These are phyloP conservation scores for Coemansia furcata DNA, from an alignment of 192 early-diverging fungal species.

Conservation along the genomic window DNA sequence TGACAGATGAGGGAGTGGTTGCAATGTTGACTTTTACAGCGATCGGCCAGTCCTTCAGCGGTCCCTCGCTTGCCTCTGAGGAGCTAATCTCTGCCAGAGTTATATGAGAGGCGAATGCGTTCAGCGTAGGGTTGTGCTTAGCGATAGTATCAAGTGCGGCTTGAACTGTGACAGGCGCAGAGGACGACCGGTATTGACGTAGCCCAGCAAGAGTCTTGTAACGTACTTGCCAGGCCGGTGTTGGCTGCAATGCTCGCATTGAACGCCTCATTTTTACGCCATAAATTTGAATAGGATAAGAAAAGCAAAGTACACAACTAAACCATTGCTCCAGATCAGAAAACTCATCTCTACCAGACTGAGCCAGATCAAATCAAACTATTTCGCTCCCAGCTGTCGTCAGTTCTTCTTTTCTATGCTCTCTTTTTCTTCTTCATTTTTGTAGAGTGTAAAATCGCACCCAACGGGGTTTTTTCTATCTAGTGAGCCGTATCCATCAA, in stretches of 20 bases:
- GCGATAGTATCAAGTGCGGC: conserved; percentile 14
- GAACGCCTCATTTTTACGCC: neutral
- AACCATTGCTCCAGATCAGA: neutral
- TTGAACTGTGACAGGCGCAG: conserved; percentile 2
- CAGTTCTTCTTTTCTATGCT: too few relatives aligned
- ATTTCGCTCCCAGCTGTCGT: too few relatives aligned
- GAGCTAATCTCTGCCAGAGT: neutral
- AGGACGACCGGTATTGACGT: neutral
- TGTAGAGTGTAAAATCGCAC: too few relatives aligned
- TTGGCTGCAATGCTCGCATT: neutral
- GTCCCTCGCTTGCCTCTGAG: conserved; percentile 5
- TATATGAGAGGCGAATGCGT: conserved; percentile 12
- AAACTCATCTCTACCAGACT: neutral
- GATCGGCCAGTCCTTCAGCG: conserved; percentile 66
- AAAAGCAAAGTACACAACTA: neutral
- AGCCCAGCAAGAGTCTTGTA: neutral
- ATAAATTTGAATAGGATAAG: neutral
- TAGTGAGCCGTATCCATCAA: too few relatives aligned
- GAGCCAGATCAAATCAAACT: neutral
- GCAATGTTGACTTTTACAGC: conserved; percentile 85
- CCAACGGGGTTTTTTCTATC: too few relatives aligned
- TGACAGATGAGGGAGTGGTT: conserved; percentile 57
- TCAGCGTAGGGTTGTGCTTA: conserved; percentile 20
- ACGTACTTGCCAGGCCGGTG: neutral
- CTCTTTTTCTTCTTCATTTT: too few relatives aligned